These are phyloP conservation scores for Starmerella khaoyaiensis DNA, from an alignment of 805 yeast genomes.

Conservation along the genomic window DNA sequence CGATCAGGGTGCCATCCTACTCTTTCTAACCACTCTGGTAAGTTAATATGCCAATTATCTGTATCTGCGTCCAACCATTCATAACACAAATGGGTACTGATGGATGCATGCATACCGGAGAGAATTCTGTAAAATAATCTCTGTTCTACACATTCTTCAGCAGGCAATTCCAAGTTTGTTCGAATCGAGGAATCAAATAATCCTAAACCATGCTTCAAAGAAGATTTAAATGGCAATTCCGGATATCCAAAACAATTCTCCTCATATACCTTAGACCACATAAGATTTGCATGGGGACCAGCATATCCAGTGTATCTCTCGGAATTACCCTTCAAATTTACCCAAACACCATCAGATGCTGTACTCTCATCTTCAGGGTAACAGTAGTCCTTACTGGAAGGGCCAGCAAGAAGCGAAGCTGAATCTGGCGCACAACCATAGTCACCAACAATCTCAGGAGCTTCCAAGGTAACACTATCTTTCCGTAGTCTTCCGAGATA, in stretches of 20 bases:
- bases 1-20: slow-evolving; percentile 88
- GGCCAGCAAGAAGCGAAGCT: slow-evolving; percentile 15
- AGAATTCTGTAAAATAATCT: slow-evolving; percentile 74
- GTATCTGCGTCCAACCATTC: slow-evolving; percentile 62
- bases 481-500: slow-evolving; percentile 44
- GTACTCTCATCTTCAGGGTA: slow-evolving; percentile 32
- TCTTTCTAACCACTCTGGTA: slow-evolving; percentile 68
- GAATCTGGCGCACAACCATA: slow-evolving; percentile 20
- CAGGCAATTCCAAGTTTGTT: slow-evolving; percentile 15
- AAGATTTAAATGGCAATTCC: slow-evolving; percentile 13
- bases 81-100: slow-evolving; percentile 81
- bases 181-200: slow-evolving; percentile 1
- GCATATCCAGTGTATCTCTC: slow-evolving; percentile 95
- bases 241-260: slow-evolving; percentile 69
- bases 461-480: slow-evolving; percentile 25
- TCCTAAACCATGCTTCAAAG: not conserved
- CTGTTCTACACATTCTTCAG: slow-evolving; percentile 66
- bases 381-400: slow-evolving; percentile 25
- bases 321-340: slow-evolving; percentile 76
- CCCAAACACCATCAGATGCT: slow-evolving; percentile 45
- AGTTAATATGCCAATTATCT: slow-evolving; percentile 73
- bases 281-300: slow-evolving; percentile 80
- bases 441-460: slow-evolving; percentile 17
- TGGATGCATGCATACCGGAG: slow-evolving; percentile 91
- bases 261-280: slow-evolving; percentile 85